Percentiles rank a stretch among this genome's conserved stretches.
Evolutionary conservation across 345 rosid species (phyloP).

Genomic region (Rhizophora apiculata): DNA sequence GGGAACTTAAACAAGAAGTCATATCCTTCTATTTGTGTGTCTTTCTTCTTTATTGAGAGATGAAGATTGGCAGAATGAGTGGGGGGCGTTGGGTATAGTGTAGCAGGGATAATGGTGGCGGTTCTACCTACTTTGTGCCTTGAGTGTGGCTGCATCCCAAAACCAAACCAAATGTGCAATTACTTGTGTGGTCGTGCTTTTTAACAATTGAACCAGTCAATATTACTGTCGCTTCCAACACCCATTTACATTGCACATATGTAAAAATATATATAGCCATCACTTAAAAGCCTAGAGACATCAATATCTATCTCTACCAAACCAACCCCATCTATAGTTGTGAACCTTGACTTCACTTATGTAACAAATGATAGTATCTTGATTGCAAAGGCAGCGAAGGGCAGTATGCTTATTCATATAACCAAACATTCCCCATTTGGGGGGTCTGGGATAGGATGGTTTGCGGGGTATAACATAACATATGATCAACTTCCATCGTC

Average conservation of each 20-base stretch:
- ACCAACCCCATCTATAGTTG: not conserved
- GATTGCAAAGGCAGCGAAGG: constrained; percentile 30
- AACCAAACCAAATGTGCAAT: not conserved
- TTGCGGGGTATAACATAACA: not conserved
- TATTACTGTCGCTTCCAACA: constrained; percentile 2
- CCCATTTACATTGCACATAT: no score
- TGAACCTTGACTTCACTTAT: constrained; percentile 23
- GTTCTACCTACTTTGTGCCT: constrained; percentile 21
- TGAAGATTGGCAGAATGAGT: constrained; percentile 4
- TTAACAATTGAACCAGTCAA: constrained; percentile 9
- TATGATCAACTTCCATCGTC: constrained; percentile 4
- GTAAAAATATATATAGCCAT: no score
- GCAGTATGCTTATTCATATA: constrained; percentile 24
- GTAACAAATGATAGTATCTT: constrained; percentile 35
- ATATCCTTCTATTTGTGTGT: not conserved
- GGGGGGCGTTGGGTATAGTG: not conserved
- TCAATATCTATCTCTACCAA: not conserved
- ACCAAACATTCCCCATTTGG: constrained; percentile 17
- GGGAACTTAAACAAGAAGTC: constrained; percentile 5
- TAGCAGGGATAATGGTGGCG: constrained; percentile 7
- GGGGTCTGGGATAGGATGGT: not conserved
- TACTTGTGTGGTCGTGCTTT: constrained; percentile 13
- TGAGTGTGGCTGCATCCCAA: constrained; percentile 4
- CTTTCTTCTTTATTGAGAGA: not conserved
- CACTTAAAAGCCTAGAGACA: not conserved